Percentiles rank a stretch among this genome's conserved stretches.
These are phyloP conservation scores for Mycena amicta DNA, from an alignment of 768 basidiomycete species.

Conservation along the genomic window DNA sequence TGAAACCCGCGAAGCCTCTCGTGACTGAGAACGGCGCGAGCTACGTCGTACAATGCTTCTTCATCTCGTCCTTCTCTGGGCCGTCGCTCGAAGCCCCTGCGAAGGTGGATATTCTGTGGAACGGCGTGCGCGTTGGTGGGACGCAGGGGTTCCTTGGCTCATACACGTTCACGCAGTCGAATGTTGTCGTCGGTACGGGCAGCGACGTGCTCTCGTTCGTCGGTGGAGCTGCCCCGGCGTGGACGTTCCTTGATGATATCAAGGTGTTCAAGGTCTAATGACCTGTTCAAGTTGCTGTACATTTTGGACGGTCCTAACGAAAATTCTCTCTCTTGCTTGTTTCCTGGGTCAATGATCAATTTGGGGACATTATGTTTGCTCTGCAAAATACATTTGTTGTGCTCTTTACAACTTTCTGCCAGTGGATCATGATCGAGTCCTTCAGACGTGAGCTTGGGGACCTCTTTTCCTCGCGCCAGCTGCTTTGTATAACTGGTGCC, in stretches of 20 bases:
- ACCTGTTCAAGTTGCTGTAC: no score
- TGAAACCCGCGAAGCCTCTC: conserved; percentile 35
- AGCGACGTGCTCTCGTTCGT: conserved; percentile 41
- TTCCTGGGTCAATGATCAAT: no score
- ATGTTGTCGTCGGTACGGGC: conserved; percentile 40
- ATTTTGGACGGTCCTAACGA: no score
- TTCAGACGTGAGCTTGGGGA: no score
- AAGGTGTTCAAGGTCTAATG: conserved; percentile 24
- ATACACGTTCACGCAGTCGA: conserved; percentile 41
- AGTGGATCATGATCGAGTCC: no score
- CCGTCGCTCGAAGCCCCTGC: conserved; percentile 34
- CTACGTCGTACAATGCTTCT: conserved; percentile 48
- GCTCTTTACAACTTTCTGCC: no score
- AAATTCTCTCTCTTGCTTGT: no score
- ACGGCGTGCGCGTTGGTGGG: conserved; percentile 36
- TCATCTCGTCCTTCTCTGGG: conserved; percentile 41
- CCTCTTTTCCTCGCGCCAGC: no score
- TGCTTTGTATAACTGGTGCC: no score
- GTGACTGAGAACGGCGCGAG: conserved; percentile 37
- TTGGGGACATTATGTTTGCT: no score
- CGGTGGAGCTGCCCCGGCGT: conserved; percentile 50
- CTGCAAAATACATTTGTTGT: no score
- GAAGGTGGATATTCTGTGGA: conserved; percentile 47
- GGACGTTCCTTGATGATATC: conserved; percentile 52
- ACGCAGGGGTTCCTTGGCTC: conserved; percentile 36